Conservation (phyloP, 768 basidiomycete genomes). For the Amanita brunnescens region DNA sequence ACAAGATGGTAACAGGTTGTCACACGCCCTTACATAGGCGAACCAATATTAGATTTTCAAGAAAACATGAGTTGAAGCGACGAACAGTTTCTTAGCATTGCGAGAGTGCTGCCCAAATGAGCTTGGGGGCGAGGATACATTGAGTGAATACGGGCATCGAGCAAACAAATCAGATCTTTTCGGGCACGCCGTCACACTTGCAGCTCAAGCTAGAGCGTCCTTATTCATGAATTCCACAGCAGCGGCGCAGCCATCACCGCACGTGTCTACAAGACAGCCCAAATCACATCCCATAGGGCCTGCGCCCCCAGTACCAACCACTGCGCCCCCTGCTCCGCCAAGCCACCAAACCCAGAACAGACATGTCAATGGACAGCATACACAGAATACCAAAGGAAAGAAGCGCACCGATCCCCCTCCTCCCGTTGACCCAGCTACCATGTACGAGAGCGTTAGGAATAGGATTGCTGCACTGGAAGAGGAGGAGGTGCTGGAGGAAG, state of each 20-base stretch:
- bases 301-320: slow-evolving; percentile 52
- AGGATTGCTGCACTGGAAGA: slow-evolving; percentile 86
- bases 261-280: slow-evolving; percentile 30
- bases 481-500: slow-evolving; percentile 79
- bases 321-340: slow-evolving; percentile 48
- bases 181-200: not conserved
- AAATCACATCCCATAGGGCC: slow-evolving; percentile 52
- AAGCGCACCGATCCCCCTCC: slow-evolving; percentile 57
- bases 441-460: slow-evolving; percentile 85
- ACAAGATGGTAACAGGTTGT: not conserved
- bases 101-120: not conserved
- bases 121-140: not conserved
- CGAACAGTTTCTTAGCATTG: not conserved
- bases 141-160: not conserved
- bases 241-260: slow-evolving; percentile 39
- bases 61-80: not conserved
- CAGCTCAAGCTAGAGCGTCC: not conserved
- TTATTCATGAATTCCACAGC: slow-evolving; percentile 9
- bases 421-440: slow-evolving; percentile 64
- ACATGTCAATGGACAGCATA: slow-evolving; percentile 32
- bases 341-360: slow-evolving; percentile 30
- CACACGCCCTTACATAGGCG: not conserved
- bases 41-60: not conserved
- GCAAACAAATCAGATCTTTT: slow-evolving; percentile 7
- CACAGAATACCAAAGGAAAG: slow-evolving; percentile 48